Conservation (phyloP, 768 basidiomycete species). For the Phlegmacium glaucopus region DNA sequence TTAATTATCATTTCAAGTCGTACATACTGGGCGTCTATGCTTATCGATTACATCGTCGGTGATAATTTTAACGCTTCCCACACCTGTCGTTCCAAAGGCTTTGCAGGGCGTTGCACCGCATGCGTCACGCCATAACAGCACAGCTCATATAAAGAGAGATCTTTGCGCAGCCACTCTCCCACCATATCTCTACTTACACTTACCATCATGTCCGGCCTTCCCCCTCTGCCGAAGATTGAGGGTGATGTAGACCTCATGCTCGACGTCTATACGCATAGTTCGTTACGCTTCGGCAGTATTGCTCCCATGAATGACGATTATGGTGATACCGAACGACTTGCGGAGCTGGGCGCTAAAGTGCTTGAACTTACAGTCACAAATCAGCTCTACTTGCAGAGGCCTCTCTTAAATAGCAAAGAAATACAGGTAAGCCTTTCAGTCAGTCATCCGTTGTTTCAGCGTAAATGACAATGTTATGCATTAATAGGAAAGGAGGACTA, state of each 20-base stretch:
- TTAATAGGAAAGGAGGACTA: conserved; percentile 22
- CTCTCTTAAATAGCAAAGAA: conserved; percentile 36
- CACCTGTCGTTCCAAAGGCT: too few species aligned
- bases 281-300: conserved; percentile 28
- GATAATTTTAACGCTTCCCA: too few species aligned
- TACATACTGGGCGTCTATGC: too few species aligned
- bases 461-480: not conserved
- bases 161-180: conserved; percentile 6
- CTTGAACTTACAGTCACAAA: conserved; percentile 51
- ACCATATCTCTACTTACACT: conserved; percentile 5
- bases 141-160: conserved; percentile 17
- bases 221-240: conserved; percentile 53
- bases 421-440: conserved; percentile 36
- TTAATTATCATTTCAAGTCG: too few species aligned
- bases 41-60: too few species aligned
- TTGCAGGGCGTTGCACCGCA: too few species aligned
- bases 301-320: conserved; percentile 40
- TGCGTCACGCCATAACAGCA: not conserved
- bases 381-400: conserved; percentile 44
- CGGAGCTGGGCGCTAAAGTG: conserved; percentile 50
- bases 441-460: not conserved
- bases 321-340: conserved; percentile 58
- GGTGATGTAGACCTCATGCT: conserved; percentile 52
- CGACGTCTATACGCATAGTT: conserved; percentile 53
- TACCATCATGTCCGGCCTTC: conserved; percentile 27